Evolutionary conservation across 2,329 filamentous ascomycete species (phyloP), one percentile per base, ranked within the genome.

Genomic region (Diaporthe sp.): DNA sequence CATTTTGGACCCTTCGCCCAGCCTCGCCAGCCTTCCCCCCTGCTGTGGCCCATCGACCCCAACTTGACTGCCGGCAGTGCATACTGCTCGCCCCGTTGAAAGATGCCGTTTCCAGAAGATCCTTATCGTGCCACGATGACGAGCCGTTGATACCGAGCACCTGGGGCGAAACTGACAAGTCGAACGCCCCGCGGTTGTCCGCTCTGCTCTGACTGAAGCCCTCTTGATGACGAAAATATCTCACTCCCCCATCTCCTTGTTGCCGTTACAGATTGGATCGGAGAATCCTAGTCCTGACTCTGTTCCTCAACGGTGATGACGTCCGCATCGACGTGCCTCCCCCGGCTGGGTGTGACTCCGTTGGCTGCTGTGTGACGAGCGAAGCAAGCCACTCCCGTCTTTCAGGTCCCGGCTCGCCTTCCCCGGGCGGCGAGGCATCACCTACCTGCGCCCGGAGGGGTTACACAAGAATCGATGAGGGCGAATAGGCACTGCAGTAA

Each of bases 251-350:
- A n/a, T 13, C 12, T 17, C 45, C 64, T 17, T 28, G 64, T 28
- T 15, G 47, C n/a, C 64, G 64, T 52, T 52, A 40, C 45, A 68
- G 45, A 9, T n/a, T 38, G 30, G 30, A 25, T 28, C 30, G 15
- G 61, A n/a, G 17, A 28, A 35, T 9, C 15, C 61, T 38, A 19
- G 42, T 52, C 30, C 61, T 38, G 30, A 28, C 22, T 52, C 33
- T 52, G 45, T 38, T 38, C 10, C 64, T 68, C 64, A 50, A 52
- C 47, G 45, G 64, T 40, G n/a, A 68, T 54, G 47, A 54, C 47
- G 64, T 54, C 47, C 47, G 30, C 64, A 35, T 61, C 28, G 28
- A 47, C 25, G 25, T 50, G 30, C 61, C 61, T 8, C 22, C 33
- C 38, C 45, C 22, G 61, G 61, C 61, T 52, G 30, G 30, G 45